These are phyloP conservation scores for Penicillium sp. DNA, from an alignment of 2,329 filamentous ascomycete species.

Conservation along the genomic window DNA sequence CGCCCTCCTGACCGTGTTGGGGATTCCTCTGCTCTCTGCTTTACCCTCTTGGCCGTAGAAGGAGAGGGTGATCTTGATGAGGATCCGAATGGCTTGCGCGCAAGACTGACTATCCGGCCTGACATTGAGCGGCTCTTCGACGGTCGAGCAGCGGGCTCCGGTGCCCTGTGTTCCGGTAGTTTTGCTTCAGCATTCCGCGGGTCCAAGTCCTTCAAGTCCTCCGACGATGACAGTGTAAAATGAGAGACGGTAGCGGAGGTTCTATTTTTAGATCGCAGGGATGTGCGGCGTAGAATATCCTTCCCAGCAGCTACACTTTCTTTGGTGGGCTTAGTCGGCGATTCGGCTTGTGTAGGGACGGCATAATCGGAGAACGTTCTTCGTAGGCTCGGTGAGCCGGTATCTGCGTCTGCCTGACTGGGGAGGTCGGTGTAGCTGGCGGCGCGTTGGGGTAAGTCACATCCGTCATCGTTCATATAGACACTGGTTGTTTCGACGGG, in stretches of 20 bases:
- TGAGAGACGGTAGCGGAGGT: slow-evolving; percentile 32
- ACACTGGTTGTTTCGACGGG: slow-evolving; percentile 20
- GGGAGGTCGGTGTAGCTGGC: slow-evolving; percentile 61
- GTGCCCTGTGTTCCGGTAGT: slow-evolving; percentile 29
- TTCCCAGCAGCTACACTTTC: slow-evolving; percentile 42
- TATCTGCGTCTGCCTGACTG: slow-evolving; percentile 31
- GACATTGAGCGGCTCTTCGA: slow-evolving; percentile 49
- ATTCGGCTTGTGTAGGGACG: slow-evolving; percentile 40
- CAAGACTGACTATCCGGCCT: slow-evolving; percentile 51
- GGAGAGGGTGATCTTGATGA: slow-evolving; percentile 50
- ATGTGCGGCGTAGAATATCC: slow-evolving; percentile 44
- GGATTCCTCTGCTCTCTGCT: slow-evolving; percentile 32
- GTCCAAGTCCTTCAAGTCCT: slow-evolving; percentile 35
- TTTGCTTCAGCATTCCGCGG: slow-evolving; percentile 19
- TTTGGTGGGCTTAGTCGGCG: slow-evolving; percentile 36
- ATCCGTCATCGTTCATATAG: slow-evolving; percentile 27
- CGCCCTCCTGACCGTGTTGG: slow-evolving; percentile 17
- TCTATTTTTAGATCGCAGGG: slow-evolving; percentile 37
- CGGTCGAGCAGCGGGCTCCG: slow-evolving; percentile 34
- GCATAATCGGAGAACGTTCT: slow-evolving; percentile 53
- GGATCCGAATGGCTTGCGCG: slow-evolving; percentile 52
- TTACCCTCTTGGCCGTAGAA: slow-evolving; percentile 30
- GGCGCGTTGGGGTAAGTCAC: slow-evolving; percentile 48
- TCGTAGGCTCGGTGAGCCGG: slow-evolving; percentile 42
- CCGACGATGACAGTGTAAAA: slow-evolving; percentile 38